These are phyloP conservation scores for Neltuma alba DNA, from an alignment of 306 rosid species.

Conservation along the genomic window DNA sequence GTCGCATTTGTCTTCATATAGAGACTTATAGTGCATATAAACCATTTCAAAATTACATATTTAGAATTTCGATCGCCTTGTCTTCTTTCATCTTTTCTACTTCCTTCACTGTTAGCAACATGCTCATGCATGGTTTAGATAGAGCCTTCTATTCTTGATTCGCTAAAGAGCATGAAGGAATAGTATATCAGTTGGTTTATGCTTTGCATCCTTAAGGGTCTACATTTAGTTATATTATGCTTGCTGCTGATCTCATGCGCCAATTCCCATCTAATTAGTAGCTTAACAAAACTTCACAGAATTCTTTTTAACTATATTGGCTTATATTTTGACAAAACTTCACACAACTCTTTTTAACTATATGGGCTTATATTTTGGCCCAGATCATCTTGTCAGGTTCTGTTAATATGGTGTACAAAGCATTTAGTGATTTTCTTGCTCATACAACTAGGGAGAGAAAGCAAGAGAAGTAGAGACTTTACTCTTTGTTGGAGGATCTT, in stretches of 20 bases:
- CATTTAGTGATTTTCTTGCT: constrained; percentile 29
- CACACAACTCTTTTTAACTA: too few relatives aligned
- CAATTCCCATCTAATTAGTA: too few relatives aligned
- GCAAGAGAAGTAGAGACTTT: constrained; percentile 88
- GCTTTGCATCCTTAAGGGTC: not conserved
- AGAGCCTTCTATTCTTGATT: not conserved
- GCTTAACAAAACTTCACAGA: too few relatives aligned
- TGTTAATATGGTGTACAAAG: not conserved
- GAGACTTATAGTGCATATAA: too few relatives aligned
- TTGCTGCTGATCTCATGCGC: too few relatives aligned
- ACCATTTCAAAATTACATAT: too few relatives aligned
- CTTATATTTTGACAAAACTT: too few relatives aligned
- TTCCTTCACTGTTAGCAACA: not conserved
- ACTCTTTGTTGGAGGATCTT: constrained; percentile 96
- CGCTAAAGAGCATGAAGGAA: not conserved
- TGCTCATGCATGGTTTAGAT: constrained; percentile 11
- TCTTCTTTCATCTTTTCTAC: constrained; percentile 1
- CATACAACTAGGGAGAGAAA: constrained; percentile 75
- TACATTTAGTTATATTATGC: too few relatives aligned
- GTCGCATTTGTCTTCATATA: too few relatives aligned
- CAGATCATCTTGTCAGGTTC: not conserved
- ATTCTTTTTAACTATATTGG: too few relatives aligned
- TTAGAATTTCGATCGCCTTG: too few relatives aligned
- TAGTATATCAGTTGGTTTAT: not conserved
- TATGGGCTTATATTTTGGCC: too few relatives aligned